Evolutionary conservation across 2,329 filamentous ascomycete genomes (phyloP).

Genomic region (Acephala macrosclerotiorum): DNA sequence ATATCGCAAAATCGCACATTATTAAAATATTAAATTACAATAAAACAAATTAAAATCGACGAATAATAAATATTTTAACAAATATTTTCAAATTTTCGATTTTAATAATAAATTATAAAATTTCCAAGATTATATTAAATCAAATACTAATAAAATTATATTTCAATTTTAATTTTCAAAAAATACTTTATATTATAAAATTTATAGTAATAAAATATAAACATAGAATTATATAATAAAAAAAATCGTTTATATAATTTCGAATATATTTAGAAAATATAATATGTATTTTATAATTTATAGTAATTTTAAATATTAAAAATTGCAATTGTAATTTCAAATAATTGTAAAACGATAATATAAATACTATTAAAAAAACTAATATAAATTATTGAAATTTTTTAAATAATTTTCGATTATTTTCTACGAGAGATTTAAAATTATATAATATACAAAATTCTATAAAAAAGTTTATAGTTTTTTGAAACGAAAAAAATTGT

Average conservation of each 20-base stretch:
- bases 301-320: constrained; percentile 16
- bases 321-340: constrained; percentile 21
- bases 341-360: too few relatives aligned
- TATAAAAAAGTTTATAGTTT: too few relatives aligned
- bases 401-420: too few relatives aligned
- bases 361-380: too few relatives aligned
- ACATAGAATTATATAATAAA: constrained; percentile 23
- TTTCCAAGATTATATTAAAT: constrained; percentile 21
- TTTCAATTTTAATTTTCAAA: constrained; percentile 17
- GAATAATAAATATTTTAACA: constrained; percentile 17
- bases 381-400: too few relatives aligned
- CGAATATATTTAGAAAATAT: constrained; percentile 15
- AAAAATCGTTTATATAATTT: constrained; percentile 23
- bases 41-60: constrained; percentile 14
- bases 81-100: constrained; percentile 17
- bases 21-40: constrained; percentile 20
- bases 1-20: constrained; percentile 12
- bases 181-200: constrained; percentile 20
- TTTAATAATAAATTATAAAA: constrained; percentile 20
- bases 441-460: too few relatives aligned
- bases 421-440: too few relatives aligned
- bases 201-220: constrained; percentile 17
- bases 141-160: constrained; percentile 24
- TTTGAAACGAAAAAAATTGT: too few relatives aligned
- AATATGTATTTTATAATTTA: background rate